Percentiles rank a stretch among this genome's conserved stretches.
phyloP scores from a whole-genome alignment of 2,329 filamentous ascomycete genomes.

The Botrytis fabae region DNA sequence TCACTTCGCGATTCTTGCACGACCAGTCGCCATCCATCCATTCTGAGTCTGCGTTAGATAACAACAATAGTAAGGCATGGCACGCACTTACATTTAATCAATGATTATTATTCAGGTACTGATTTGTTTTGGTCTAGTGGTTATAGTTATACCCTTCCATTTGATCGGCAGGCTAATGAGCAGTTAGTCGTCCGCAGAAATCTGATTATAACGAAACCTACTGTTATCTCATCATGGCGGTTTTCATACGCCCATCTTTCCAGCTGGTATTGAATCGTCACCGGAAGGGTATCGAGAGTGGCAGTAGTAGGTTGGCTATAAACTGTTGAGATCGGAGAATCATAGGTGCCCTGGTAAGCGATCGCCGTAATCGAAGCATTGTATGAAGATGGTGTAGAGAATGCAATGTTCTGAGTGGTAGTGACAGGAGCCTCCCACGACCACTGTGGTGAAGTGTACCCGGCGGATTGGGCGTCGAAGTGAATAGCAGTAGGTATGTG shows the following conservation, averaged over 20 bases:
- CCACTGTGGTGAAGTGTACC: neutral
- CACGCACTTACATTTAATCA: neutral
- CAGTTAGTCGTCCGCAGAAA: neutral
- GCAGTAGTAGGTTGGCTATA: neutral
- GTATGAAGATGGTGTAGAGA: neutral
- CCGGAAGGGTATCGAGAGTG: neutral
- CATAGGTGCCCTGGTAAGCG: neutral
- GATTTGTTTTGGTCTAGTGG: neutral
- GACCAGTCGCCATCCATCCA: neutral
- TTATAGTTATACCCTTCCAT: neutral
- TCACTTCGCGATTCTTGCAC: slow-evolving; percentile 2
- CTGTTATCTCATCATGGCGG: neutral
- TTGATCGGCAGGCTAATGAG: neutral
- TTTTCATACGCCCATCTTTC: neutral
- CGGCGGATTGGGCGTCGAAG: no score
- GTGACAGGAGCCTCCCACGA: neutral
- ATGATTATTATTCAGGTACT: neutral
- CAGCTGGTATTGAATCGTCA: neutral
- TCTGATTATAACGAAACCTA: neutral
- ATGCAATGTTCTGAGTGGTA: neutral
- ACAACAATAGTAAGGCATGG: no score
- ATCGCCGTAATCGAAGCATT: neutral
- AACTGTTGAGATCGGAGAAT: neutral
- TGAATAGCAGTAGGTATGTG: neutral
- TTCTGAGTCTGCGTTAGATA: neutral